Base-by-base conservation (phyloP, 2,329 filamentous ascomycete genomes). In the Cercospora sp. region DNA sequence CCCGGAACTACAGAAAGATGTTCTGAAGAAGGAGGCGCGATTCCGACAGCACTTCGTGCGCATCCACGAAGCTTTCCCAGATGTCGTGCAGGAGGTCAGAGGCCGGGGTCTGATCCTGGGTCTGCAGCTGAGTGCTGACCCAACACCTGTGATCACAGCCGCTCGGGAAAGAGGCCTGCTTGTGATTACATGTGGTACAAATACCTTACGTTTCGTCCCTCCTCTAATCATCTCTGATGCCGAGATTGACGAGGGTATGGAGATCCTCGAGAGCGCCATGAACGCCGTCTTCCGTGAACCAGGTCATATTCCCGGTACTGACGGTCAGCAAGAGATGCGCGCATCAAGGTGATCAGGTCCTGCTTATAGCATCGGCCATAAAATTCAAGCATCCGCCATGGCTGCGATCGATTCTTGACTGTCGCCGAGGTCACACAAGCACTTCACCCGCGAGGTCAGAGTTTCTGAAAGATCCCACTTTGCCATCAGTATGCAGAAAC, bases 141-240 rank as follows among this genome's bases (percentile, higher is more conserved):
- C 88, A 31, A 85, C 86, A 18, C 86, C 85, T 12, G 89, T 99
- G 68, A 85, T 99, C 69, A 93, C 90, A 71, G 94, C 93, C 10
- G 93, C 94, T 18, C 85, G 95, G 69, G 93, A 98, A 83, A 86
- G 93, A 68, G 95, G 95, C 0, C 79, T 99, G 75, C 80, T 99
- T 68, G 85, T 99, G 68, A 97, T 99, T 76, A 97, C 93, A 1
- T 94, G 93, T 30, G 95, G 95, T 1, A 93, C 89, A 31, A 97
- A 98, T 78, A 97, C 94, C 8, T 81, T 99, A 73, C 86, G 95
- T 59, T 97, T 99, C 75, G 93, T 98, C 66, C 95, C 95, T 33
- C 91, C 92, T 69, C 82, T 99, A 76, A 89, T 89, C 5, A 91
- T 99, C 67, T 90, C 88, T 0, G 89, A 92, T 73, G 87, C 86